Conservation (phyloP, 371 early-diverging fungal genomes). For the Capillidium heterosporum region DNA sequence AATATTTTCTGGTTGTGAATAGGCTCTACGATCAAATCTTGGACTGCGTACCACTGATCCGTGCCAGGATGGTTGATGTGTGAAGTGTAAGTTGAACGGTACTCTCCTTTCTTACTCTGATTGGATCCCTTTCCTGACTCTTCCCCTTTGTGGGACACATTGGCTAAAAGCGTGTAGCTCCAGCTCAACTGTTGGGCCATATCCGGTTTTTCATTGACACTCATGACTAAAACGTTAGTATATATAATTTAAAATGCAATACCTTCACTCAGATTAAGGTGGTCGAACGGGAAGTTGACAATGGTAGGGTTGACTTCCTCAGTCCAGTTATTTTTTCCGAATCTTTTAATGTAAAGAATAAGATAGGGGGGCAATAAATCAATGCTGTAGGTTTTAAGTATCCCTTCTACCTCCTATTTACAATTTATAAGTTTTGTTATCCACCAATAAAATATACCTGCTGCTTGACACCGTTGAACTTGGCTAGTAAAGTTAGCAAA, state of each 20-base stretch:
- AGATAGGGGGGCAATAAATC: constrained; percentile 64
- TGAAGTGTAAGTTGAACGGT: constrained; percentile 34
- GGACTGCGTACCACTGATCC: constrained; percentile 88
- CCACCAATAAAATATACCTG: constrained; percentile 21
- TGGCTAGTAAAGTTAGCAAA: constrained; percentile 31
- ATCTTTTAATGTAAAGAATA: constrained; percentile 81
- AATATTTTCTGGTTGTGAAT: constrained; percentile 89
- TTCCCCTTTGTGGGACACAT: constrained; percentile 82
- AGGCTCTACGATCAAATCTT: constrained; percentile 84
- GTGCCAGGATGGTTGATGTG: constrained; percentile 61
- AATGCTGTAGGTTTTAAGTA: constrained; percentile 50
- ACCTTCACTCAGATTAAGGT: constrained; percentile 37
- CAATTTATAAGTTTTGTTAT: not conserved
- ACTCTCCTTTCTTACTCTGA: too few relatives aligned
- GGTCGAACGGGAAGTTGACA: constrained; percentile 84
- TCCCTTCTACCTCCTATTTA: constrained; percentile 38
- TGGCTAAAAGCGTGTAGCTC: constrained; percentile 74
- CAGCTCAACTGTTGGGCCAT: constrained; percentile 8
- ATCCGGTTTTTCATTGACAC: constrained; percentile 17
- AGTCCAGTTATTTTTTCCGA: constrained; percentile 73
- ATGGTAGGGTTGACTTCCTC: constrained; percentile 93
- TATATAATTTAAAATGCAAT: not conserved
- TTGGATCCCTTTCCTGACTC: constrained; percentile 32
- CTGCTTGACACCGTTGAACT: constrained; percentile 62
- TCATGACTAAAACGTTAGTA: not conserved